Conservation (phyloP, 73 alveolate genomes). For the Paramecium octaurelia region DNA sequence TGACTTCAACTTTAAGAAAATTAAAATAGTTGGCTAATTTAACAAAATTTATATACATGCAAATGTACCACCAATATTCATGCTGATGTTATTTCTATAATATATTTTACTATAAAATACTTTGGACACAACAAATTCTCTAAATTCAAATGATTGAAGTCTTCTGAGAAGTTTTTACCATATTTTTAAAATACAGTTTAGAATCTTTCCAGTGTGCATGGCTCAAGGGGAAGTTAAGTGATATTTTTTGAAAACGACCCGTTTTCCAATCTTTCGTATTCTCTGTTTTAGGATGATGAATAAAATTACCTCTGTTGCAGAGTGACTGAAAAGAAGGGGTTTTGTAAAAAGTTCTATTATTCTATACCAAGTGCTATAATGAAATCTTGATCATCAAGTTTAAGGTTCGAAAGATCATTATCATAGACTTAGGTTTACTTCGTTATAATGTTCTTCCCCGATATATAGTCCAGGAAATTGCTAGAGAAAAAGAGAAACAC, state of each 20-base stretch:
- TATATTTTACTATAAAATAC: neutral
- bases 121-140: neutral
- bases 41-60: neutral
- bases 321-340: neutral
- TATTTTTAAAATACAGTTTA: neutral
- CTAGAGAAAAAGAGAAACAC: slow-evolving; percentile 1
- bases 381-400: neutral
- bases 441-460: neutral
- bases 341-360: neutral
- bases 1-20: neutral
- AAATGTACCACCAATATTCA: neutral
- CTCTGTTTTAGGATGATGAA: neutral
- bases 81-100: neutral
- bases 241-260: neutral
- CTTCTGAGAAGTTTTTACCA: neutral
- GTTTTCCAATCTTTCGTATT: neutral
- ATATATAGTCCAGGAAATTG: neutral
- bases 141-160: neutral
- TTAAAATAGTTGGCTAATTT: neutral
- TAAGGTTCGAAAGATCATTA: neutral
- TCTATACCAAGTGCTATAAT: neutral
- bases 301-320: neutral
- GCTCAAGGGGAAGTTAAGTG: neutral
- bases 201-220: slow-evolving; percentile 35
- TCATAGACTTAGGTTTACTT: slow-evolving; percentile 19